These are phyloP conservation scores for Nakazawaea peltata DNA, from an alignment of 805 yeast genomes.

Conservation along the genomic window DNA sequence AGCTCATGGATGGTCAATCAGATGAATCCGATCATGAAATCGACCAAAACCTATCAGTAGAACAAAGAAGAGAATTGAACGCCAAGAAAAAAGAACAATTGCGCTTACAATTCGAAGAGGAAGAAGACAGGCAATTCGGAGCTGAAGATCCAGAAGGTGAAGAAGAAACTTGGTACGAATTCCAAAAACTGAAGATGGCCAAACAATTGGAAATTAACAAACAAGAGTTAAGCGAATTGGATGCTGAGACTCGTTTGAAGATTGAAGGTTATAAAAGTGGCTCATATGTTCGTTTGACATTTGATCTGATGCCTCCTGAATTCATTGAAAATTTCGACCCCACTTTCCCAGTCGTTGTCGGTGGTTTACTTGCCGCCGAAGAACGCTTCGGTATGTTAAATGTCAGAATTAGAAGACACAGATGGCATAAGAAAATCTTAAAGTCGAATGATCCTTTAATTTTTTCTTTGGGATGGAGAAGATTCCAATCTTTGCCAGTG, in stretches of 20 bases:
- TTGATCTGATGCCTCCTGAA: constrained; percentile 81
- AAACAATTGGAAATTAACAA: constrained; percentile 93
- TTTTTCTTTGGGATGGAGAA: constrained; percentile 93
- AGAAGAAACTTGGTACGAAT: constrained; percentile 96
- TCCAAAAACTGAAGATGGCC: constrained; percentile 94
- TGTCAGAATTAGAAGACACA: constrained; percentile 91
- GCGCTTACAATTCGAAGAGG: constrained; percentile 83
- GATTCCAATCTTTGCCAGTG: constrained; percentile 94
- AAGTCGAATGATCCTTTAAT: constrained; percentile 95
- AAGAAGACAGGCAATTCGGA: constrained; percentile 58
- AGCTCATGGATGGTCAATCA: constrained; percentile 27
- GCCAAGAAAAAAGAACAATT: constrained; percentile 87
- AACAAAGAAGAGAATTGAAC: constrained; percentile 69
- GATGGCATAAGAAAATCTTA: constrained; percentile 97
- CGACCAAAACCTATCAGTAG: constrained; percentile 43
- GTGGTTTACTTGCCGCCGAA: constrained; percentile 87
- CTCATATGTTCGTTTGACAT: constrained; percentile 83
- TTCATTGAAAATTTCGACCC: constrained; percentile 84
- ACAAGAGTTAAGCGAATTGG: constrained; percentile 67
- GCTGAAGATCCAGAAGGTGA: constrained; percentile 80
- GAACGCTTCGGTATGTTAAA: constrained; percentile 88
- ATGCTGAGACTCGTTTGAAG: constrained; percentile 62
- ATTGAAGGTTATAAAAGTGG: constrained; percentile 95
- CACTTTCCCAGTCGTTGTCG: constrained; percentile 74
- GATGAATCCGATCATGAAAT: constrained; percentile 34